These are phyloP conservation scores for Achaetomiella virescens DNA, from an alignment of 495 filamentous ascomycete species.

Conservation along the genomic window DNA sequence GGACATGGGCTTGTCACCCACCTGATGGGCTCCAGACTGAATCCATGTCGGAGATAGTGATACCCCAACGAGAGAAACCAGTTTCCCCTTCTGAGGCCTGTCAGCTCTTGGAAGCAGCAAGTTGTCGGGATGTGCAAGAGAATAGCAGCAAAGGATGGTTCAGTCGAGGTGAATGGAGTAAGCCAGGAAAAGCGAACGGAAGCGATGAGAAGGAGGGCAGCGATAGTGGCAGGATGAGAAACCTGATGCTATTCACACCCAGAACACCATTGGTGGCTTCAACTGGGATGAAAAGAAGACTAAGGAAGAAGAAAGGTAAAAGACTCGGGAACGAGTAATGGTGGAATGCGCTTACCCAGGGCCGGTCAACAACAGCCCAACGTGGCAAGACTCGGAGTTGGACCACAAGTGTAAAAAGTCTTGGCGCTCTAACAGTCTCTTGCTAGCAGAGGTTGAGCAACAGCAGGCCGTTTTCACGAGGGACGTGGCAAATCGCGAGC, in stretches of 20 bases:
- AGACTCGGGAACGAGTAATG: background rate
- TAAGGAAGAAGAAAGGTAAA: background rate
- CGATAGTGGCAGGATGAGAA: too few relatives aligned
- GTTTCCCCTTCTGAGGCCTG: too few relatives aligned
- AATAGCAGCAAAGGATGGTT: too few relatives aligned
- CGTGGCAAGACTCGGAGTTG: slow-evolving; percentile 7
- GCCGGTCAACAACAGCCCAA: slow-evolving; percentile 6
- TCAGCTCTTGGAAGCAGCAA: too few relatives aligned
- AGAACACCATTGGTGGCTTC: background rate
- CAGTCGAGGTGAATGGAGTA: too few relatives aligned
- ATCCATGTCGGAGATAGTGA: background rate
- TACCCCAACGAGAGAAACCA: background rate
- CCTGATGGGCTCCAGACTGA: background rate
- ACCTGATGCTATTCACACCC: too few relatives aligned
- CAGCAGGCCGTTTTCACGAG: background rate
- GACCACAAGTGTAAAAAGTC: slow-evolving; percentile 2
- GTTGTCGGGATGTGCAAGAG: too few relatives aligned
- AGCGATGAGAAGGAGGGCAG: too few relatives aligned
- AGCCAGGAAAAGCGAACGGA: too few relatives aligned
- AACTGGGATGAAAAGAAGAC: background rate
- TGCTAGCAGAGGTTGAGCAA: background rate
- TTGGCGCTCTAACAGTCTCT: slow-evolving; percentile 1
- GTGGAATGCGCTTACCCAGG: slow-evolving; percentile 6
- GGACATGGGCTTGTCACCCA: background rate
- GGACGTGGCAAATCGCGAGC: background rate